phyloP scores from a whole-genome alignment of 148 eudicot species.

The Vaccinium vitisidaea region DNA sequence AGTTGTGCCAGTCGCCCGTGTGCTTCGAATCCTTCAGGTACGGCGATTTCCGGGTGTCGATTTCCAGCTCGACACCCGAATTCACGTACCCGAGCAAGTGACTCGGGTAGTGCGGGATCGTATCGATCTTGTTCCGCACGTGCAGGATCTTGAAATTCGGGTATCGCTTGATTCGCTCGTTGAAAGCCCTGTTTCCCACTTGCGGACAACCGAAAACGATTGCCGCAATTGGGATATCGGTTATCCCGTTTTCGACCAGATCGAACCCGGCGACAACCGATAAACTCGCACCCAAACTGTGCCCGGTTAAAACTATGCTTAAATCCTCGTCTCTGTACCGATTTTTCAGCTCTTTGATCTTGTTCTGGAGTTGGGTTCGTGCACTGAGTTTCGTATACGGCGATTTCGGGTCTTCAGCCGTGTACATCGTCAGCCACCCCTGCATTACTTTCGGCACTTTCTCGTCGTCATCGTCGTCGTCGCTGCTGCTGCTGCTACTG shows the following conservation, averaged over 20 bases:
- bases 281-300: slow-evolving; percentile 33
- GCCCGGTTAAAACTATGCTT: slow-evolving; percentile 22
- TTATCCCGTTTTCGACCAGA: slow-evolving; percentile 61
- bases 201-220: slow-evolving; percentile 81
- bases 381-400: slow-evolving; percentile 17
- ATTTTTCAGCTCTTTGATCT: slow-evolving; percentile 11
- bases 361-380: slow-evolving; percentile 16
- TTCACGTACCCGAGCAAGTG: slow-evolving; percentile 56
- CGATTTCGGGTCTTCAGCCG: slow-evolving; percentile 20
- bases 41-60: slow-evolving; percentile 68
- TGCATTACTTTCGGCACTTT: slow-evolving; percentile 18
- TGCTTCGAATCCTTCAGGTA: slow-evolving; percentile 65
- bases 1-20: slow-evolving; percentile 83
- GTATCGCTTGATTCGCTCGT: slow-evolving; percentile 39
- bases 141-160: slow-evolving; percentile 65
- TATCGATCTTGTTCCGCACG: slow-evolving; percentile 55
- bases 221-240: slow-evolving; percentile 54
- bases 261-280: slow-evolving; percentile 73
- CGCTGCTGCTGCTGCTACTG: neutral
- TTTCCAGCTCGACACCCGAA: slow-evolving; percentile 51
- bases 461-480: slow-evolving; percentile 10
- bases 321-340: slow-evolving; percentile 13
- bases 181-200: slow-evolving; percentile 70
- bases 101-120: slow-evolving; percentile 71
- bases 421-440: slow-evolving; percentile 30